Evolutionary conservation across 1,139 yeast species (phyloP).

Genomic region (Taiozyma sp.): DNA sequence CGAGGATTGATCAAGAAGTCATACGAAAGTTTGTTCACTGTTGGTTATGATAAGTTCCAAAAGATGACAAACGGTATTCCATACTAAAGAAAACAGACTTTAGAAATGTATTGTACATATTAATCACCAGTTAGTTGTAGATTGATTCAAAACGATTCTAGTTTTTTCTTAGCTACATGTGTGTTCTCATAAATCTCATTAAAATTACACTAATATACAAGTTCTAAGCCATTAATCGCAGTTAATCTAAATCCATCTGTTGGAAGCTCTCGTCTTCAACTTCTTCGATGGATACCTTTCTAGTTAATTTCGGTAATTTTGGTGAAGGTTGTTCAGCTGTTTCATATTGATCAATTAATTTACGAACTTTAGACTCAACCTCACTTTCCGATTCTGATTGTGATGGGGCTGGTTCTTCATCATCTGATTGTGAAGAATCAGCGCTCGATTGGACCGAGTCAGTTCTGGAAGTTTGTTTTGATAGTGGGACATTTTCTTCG

Average conservation of each 20-base stretch:
- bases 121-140: background rate
- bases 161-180: background rate
- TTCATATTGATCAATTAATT: slow-evolving; percentile 1
- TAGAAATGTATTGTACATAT: background rate
- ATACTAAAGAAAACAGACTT: slow-evolving; percentile 30
- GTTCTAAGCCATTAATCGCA: background rate
- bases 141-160: background rate
- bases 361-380: background rate
- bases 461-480: background rate
- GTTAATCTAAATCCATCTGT: slow-evolving; percentile 10
- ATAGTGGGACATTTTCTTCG: background rate
- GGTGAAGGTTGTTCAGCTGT: slow-evolving; percentile 1
- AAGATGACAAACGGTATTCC: slow-evolving; percentile 95
- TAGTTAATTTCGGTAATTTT: slow-evolving; percentile 15
- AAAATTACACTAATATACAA: background rate
- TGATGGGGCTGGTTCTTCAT: background rate
- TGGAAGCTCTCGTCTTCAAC: slow-evolving; percentile 18
- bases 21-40: slow-evolving; percentile 84
- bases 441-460: background rate
- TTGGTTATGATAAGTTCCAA: slow-evolving; percentile 97
- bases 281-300: slow-evolving; percentile 20
- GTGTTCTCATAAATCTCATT: background rate
- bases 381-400: slow-evolving; percentile 3
- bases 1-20: slow-evolving; percentile 72
- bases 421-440: no score